Evolutionary conservation across 345 rosid species (phyloP).

Genomic region (Crucihimalaya himalaica): DNA sequence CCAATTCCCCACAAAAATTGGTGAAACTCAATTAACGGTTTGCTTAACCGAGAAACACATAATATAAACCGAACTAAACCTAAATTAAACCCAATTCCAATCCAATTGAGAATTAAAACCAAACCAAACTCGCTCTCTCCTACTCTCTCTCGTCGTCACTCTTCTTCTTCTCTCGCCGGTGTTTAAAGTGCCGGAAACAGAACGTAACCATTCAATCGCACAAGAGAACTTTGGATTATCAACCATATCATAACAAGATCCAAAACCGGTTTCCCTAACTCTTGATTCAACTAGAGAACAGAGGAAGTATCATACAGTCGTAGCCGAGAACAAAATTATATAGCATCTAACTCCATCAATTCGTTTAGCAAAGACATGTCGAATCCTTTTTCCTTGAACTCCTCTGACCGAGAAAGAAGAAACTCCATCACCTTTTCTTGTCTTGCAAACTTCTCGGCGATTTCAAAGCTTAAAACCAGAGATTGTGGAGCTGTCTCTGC

Average conservation of each 20-base stretch:
- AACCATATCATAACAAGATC: slow-evolving; percentile 57
- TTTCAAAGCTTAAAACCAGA: slow-evolving; percentile 28
- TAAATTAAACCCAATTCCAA: too few species aligned
- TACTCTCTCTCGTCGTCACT: too few species aligned
- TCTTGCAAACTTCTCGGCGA: slow-evolving; percentile 37
- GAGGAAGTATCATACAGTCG: slow-evolving; percentile 35
- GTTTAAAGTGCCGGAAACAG: too few species aligned
- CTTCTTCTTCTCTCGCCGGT: too few species aligned
- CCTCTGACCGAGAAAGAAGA: slow-evolving; percentile 55
- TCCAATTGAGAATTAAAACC: too few species aligned
- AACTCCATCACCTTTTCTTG: slow-evolving; percentile 59
- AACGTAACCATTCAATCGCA: slow-evolving; percentile 50
- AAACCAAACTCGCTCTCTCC: too few species aligned
- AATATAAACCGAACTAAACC: too few species aligned
- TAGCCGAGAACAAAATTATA: slow-evolving; percentile 38
- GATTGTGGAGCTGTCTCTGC: slow-evolving; percentile 46
- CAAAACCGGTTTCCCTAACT: slow-evolving; percentile 47
- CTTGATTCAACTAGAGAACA: slow-evolving; percentile 54
- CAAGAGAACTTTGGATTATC: slow-evolving; percentile 37
- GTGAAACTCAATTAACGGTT: too few species aligned
- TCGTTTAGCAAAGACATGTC: slow-evolving; percentile 56
- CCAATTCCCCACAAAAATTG: too few species aligned
- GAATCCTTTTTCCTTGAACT: slow-evolving; percentile 49
- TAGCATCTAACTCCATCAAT: slow-evolving; percentile 49
- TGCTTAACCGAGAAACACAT: too few species aligned